phyloP scores from a whole-genome alignment of 2,329 filamentous ascomycete genomes.

The Zymoseptoria tritici region DNA sequence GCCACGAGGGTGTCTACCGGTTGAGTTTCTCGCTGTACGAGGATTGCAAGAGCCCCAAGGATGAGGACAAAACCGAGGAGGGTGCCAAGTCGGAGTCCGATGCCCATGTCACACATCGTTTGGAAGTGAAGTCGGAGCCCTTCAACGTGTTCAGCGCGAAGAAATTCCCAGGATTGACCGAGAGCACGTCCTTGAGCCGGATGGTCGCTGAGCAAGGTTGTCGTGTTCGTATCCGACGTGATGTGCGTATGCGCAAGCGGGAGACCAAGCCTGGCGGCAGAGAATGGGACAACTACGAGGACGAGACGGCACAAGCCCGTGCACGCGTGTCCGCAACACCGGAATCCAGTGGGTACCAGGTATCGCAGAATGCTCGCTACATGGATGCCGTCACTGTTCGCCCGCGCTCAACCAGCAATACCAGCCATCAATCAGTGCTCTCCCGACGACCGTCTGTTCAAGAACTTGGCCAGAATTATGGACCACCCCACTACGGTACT shows the following conservation, averaged over 20 bases:
- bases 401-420: conserved; percentile 34
- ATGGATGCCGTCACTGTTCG: conserved; percentile 28
- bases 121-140: conserved; percentile 80
- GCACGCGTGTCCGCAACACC: conserved; percentile 37
- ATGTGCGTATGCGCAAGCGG: conserved; percentile 83
- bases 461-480: conserved; percentile 37
- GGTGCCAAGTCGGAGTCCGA: conserved; percentile 33
- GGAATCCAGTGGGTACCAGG: conserved; percentile 18
- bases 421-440: conserved; percentile 27
- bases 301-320: conserved; percentile 43
- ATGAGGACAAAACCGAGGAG: conserved; percentile 54
- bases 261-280: conserved; percentile 58
- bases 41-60: conserved; percentile 77
- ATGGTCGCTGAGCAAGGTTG: conserved; percentile 94
- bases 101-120: conserved; percentile 67
- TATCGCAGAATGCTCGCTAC: conserved; percentile 23
- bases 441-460: conserved; percentile 39
- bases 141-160: conserved; percentile 94
- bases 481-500: conserved; percentile 32
- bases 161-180: conserved; percentile 91
- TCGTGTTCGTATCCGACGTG: conserved; percentile 87
- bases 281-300: conserved; percentile 61
- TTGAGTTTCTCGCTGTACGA: conserved; percentile 90
- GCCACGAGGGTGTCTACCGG: conserved; percentile 90
- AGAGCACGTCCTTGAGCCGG: conserved; percentile 81